Percentiles rank a stretch among this genome's conserved stretches.
Evolutionary conservation across 768 basidiomycete genomes (phyloP).

Genomic region (Lentinula aciculospora): DNA sequence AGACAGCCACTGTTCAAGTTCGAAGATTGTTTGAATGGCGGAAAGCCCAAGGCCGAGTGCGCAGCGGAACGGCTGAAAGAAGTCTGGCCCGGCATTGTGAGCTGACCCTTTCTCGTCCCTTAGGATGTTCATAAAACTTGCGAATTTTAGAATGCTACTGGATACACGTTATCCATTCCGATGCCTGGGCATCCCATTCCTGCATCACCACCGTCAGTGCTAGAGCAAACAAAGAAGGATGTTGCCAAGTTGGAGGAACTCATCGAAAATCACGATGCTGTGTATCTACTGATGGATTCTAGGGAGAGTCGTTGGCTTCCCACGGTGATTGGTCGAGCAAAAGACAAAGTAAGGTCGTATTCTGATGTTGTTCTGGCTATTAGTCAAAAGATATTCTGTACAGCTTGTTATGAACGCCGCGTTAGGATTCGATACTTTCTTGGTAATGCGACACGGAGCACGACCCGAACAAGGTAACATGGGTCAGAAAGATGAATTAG

Average conservation of each 20-base stretch:
- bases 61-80: slow-evolving; percentile 82
- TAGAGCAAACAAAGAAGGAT: slow-evolving; percentile 58
- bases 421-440: slow-evolving; percentile 90
- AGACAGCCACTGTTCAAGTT: slow-evolving; percentile 96
- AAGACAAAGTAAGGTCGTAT: slow-evolving; percentile 61
- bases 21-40: slow-evolving; percentile 87
- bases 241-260: slow-evolving; percentile 70
- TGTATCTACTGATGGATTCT: slow-evolving; percentile 98
- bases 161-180: slow-evolving; percentile 76
- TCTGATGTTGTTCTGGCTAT: background rate
- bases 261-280: slow-evolving; percentile 80
- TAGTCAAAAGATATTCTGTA: background rate
- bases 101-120: slow-evolving; percentile 21
- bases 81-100: slow-evolving; percentile 90
- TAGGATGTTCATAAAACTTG: background rate
- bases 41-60: slow-evolving; percentile 88
- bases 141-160: slow-evolving; percentile 64
- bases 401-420: slow-evolving; percentile 94
- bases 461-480: slow-evolving; percentile 32
- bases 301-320: slow-evolving; percentile 96
- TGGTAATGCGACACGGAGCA: slow-evolving; percentile 95
- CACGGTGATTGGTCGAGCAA: slow-evolving; percentile 77
- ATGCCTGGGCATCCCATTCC: slow-evolving; percentile 98
- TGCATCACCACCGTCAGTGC: slow-evolving; percentile 29
- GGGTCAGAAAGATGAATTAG: slow-evolving; percentile 17